Base-by-base conservation (phyloP, 352 stramenopile species). In the Globisporangium irregulare region DNA sequence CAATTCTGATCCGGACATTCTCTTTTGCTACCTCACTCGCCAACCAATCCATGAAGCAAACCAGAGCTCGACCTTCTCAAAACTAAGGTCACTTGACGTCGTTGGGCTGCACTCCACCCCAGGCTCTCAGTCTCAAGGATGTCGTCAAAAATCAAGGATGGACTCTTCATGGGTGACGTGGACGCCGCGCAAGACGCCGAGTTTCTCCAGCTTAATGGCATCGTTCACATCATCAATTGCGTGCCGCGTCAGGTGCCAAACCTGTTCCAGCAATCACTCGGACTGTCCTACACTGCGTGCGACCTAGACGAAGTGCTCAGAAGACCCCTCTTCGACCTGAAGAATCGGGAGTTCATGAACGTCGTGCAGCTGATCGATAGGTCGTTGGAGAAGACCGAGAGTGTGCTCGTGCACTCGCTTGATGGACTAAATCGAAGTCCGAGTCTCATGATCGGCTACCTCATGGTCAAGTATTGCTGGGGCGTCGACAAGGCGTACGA, bases 71-170 rank as follows among this genome's bases (percentile, higher is more conserved):
- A 2, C 46, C 29, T 53, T 29, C 6, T 58, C 48, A 36, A 22
- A 62, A 48, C 25, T n/a, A 34, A 62, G 22, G 15, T 59, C 9
- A 32, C n/a, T 48, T 60, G 43, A 22, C 43, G 29, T 60, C 22
- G 22, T 32, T 20, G n/a, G 20, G 15, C 20, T 15, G 18, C 15
- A 51, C 43, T 57, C 58, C 32, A 32, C 22, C 18, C 18, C 43
- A 51, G 43, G 15, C 25, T 46, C 46, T 43, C 34, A 38, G 20
- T 2, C 20, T 55, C 54, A 20, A 18, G 32, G 54, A 98, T 98
- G 92, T 96, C 93, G 66, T 97, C 92, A 36, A 97, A 97, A 75
- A 92, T 98, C 70, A 97, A 97, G 77, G 93, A 98, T 79, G 91
- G 91, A 8, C 82, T 98, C 56, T 98, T 98, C 78, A 94, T 98